Conservation (phyloP, 2,329 filamentous ascomycete genomes). For the Nemania sp. region DNA sequence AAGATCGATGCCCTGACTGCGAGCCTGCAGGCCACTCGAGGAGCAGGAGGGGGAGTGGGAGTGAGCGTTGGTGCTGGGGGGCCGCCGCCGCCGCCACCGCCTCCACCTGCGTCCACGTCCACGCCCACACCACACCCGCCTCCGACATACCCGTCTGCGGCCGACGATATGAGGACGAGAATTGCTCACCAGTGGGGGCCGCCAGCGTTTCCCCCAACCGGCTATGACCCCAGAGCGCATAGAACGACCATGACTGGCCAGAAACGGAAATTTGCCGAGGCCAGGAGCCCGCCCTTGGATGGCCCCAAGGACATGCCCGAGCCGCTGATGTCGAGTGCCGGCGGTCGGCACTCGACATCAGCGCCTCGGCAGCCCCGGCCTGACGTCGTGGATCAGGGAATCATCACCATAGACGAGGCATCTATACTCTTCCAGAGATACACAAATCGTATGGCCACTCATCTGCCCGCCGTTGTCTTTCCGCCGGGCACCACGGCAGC, state of each 20-base stretch:
- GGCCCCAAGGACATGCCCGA: slow-evolving; percentile 30
- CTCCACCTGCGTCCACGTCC: neutral
- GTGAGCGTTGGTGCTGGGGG: too few relatives aligned
- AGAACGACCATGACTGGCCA: slow-evolving; percentile 40
- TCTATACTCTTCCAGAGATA: slow-evolving; percentile 62
- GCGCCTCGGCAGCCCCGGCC: slow-evolving; percentile 46
- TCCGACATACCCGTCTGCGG: neutral
- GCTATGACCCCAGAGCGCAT: slow-evolving; percentile 25
- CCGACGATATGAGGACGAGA: neutral
- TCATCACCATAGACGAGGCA: slow-evolving; percentile 61
- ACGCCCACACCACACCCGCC: neutral
- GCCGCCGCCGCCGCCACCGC: neutral
- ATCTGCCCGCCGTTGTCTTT: slow-evolving; percentile 67
- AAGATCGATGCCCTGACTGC: slow-evolving; percentile 90
- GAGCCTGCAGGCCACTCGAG: slow-evolving; percentile 65
- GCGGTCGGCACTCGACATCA: slow-evolving; percentile 1
- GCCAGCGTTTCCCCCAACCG: slow-evolving; percentile 23
- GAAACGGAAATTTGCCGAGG: slow-evolving; percentile 47
- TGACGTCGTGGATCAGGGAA: slow-evolving; percentile 62
- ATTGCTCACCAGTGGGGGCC: slow-evolving; percentile 34
- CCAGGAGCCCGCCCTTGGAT: neutral
- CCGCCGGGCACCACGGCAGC: slow-evolving; percentile 56
- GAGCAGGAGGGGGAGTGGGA: slow-evolving; percentile 37
- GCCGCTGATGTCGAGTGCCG: slow-evolving; percentile 9
- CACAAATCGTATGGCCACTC: slow-evolving; percentile 61